phyloP scores from a whole-genome alignment of 179 eudicot species.

The Camellia oleifera region DNA sequence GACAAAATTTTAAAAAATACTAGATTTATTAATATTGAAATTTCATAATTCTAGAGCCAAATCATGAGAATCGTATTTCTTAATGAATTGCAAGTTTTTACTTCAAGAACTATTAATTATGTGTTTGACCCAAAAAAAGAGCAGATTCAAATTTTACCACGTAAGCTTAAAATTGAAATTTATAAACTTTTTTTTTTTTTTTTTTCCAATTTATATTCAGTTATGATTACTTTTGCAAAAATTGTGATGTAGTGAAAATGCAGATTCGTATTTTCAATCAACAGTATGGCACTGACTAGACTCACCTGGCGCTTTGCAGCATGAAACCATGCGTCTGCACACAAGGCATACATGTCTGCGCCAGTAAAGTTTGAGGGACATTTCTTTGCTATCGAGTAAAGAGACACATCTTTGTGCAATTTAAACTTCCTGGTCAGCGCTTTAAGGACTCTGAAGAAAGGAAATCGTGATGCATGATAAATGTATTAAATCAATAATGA shows the following conservation, averaged over 20 bases:
- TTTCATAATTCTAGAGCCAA: too few species aligned
- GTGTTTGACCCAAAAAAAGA: too few species aligned
- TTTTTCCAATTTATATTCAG: too few species aligned
- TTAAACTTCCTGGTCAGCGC: constrained; percentile 89
- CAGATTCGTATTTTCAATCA: neutral
- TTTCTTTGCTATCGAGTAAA: constrained; percentile 71
- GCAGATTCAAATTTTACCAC: too few species aligned
- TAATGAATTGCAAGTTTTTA: too few species aligned
- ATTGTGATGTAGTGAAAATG: neutral
- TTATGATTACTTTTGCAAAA: too few species aligned
- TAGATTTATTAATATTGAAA: too few species aligned
- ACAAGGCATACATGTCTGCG: constrained; percentile 97
- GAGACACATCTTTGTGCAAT: constrained; percentile 82
- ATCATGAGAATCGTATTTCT: too few species aligned
- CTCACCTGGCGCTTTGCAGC: constrained; percentile 92
- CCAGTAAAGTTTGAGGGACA: constrained; percentile 97
- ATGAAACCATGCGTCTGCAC: constrained; percentile 98
- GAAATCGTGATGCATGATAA: neutral
- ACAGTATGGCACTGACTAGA: neutral
- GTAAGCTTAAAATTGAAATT: too few species aligned
- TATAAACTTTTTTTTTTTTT: too few species aligned
- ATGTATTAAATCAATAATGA: neutral
- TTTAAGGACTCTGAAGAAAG: constrained; percentile 63
- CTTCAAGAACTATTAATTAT: too few species aligned
- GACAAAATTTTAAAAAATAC: neutral